phyloP scores from a whole-genome alignment of 2,329 filamentous ascomycete genomes.

The Parastagonospora avenae region DNA sequence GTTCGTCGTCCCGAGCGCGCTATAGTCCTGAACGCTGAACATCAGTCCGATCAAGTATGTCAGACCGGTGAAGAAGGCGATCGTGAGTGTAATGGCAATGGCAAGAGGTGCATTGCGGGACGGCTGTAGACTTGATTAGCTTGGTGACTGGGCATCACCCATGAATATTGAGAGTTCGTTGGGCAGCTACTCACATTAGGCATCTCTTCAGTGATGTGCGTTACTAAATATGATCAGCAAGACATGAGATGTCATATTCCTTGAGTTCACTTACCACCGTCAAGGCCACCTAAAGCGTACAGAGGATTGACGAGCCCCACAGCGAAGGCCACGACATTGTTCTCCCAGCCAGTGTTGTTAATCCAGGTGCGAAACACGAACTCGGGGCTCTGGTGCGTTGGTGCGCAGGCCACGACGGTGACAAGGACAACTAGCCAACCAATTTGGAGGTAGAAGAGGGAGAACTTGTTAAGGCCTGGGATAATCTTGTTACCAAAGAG shows the following conservation, averaged over 20 bases:
- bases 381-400: slow-evolving; percentile 7
- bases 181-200: background rate
- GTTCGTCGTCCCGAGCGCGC: slow-evolving; percentile 43
- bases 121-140: slow-evolving; percentile 13
- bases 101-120: slow-evolving; percentile 47
- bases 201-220: background rate
- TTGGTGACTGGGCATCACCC: no score
- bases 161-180: background rate
- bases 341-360: slow-evolving; percentile 15
- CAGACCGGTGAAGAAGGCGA: slow-evolving; percentile 58
- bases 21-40: slow-evolving; percentile 38
- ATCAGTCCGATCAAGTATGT: slow-evolving; percentile 59
- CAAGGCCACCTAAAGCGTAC: background rate
- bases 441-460: slow-evolving; percentile 14
- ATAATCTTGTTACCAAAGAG: slow-evolving; percentile 13
- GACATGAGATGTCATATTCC: no score
- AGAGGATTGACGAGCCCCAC: slow-evolving; percentile 11
- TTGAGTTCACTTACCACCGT: background rate
- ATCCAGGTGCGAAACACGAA: slow-evolving; percentile 18
- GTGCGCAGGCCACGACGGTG: slow-evolving; percentile 12
- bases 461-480: slow-evolving; percentile 13
- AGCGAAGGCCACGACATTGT: slow-evolving; percentile 9
- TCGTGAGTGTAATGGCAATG: slow-evolving; percentile 52
- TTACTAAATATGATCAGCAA: background rate
- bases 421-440: slow-evolving; percentile 12